Evolutionary conservation across 768 basidiomycete species (phyloP), one percentile per base, ranked within the genome.

Genomic region (Lentinula sp.): DNA sequence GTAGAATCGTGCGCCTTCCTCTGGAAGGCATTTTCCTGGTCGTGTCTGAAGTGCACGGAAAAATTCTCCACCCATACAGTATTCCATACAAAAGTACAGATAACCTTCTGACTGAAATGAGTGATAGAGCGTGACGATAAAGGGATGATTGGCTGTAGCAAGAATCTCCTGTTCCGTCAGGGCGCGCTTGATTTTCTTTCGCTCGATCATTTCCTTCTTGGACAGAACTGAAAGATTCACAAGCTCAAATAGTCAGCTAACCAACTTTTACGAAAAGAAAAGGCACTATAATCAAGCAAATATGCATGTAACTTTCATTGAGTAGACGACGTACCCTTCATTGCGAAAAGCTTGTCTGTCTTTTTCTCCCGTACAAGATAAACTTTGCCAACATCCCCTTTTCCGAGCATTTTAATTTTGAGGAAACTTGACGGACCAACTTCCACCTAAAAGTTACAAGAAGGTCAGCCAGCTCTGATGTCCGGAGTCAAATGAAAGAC

Each of bases 181-280:
- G 8, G 96, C 97, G 63, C 97, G 87, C 74, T 99, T 99, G 78
- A 99, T 96, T 81, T 99, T 99, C 79, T 96, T 97, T 68, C 97
- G 87, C 77, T 96, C 94, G 73, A 99, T 95, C 96, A 99, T 98
- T 80, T 99, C 97, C 80, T 91, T 93, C 80, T 98, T 98, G 55
- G 95, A 97, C 49, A 99, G 80, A 23, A 99, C 97, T 96, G 73
- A 70, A 70, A 74, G 70, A 64, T 70, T 69, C 71, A 65, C 72
- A 70, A 76, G 73, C 61, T 71, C 70, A 60, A 64, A 28, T 61
- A 61, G 63, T 45, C 61, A 65, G 63, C 63, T 67, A 39, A 63
- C 62, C 66, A 60, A 65, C 62, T 65, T 46, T 5, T n/a, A 9
- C 16, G 5, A 48, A 45, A 8, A 15, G 43, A 18, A 45, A 18